Conservation (phyloP, 2,329 filamentous ascomycete genomes). For the Fusarium fujikuroi region DNA sequence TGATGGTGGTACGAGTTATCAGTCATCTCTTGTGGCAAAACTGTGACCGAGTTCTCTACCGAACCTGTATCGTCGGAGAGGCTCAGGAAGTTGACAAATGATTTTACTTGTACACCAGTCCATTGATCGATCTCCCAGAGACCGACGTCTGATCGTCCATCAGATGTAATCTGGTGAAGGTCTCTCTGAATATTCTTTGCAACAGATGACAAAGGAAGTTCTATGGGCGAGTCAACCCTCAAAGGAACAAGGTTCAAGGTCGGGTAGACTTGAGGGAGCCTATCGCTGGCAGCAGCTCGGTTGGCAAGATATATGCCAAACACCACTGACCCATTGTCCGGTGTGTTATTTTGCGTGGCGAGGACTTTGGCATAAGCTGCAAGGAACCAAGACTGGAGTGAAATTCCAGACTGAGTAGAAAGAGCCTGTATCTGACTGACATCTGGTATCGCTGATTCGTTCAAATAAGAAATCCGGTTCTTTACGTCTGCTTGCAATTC, state of each 20-base stretch:
- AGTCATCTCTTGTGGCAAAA: not conserved
- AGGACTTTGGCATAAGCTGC: constrained; percentile 71
- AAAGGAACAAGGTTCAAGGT: constrained; percentile 85
- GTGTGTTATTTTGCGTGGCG: constrained; percentile 48
- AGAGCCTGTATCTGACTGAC: constrained; percentile 46
- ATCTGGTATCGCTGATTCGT: constrained; percentile 57
- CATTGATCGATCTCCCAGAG: constrained; percentile 78
- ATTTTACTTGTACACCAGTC: constrained; percentile 77
- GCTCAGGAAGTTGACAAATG: constrained; percentile 84
- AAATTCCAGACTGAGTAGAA: constrained; percentile 66
- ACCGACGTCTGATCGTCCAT: constrained; percentile 65
- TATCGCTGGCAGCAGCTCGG: constrained; percentile 63
- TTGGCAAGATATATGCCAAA: constrained; percentile 89
- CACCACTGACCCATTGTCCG: constrained; percentile 54
- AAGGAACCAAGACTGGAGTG: constrained; percentile 79
- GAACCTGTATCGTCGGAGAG: constrained; percentile 50
- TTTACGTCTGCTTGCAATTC: constrained; percentile 1
- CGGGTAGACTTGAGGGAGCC: constrained; percentile 66
- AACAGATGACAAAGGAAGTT: constrained; percentile 54
- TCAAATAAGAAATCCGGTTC: constrained; percentile 51
- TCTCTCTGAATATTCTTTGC: constrained; percentile 75
- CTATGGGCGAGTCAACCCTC: constrained; percentile 56
- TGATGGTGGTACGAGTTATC: not conserved
- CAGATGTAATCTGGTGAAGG: constrained; percentile 66
- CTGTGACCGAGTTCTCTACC: not conserved